Evolutionary conservation across 2,329 filamentous ascomycete species (phyloP).

Genomic region (Hypoxylon sp.): DNA sequence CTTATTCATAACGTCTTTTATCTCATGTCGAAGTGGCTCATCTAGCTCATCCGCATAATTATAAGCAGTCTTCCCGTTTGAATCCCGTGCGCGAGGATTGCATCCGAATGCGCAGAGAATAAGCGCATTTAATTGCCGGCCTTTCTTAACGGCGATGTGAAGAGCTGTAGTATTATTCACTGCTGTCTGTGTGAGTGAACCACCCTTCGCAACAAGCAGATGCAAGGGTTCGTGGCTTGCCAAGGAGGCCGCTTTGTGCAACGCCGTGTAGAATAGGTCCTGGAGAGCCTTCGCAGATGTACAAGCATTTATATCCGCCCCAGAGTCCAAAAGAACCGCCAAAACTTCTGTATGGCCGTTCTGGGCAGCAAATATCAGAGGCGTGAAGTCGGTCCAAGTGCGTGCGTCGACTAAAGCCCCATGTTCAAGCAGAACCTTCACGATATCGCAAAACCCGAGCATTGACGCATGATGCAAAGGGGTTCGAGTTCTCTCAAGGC

Average conservation of each 20-base stretch:
- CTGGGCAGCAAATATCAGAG: conserved; percentile 7
- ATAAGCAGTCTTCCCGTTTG: conserved; percentile 4
- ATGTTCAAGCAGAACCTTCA: conserved; percentile 8
- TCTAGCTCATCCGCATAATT: conserved; percentile 1
- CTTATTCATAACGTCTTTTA: not conserved
- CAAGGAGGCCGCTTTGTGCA: conserved; percentile 5
- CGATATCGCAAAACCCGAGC: conserved; percentile 6
- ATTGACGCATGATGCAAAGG: conserved; percentile 11
- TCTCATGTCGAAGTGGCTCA: conserved; percentile 1
- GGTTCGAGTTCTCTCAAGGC: not conserved
- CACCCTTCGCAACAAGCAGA: conserved; percentile 10
- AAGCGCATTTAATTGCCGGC: not conserved
- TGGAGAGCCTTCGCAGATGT: not conserved
- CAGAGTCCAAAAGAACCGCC: not conserved
- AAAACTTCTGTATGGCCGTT: not conserved
- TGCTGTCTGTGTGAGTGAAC: not conserved
- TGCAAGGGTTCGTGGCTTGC: not conserved
- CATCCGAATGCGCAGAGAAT: conserved; percentile 9
- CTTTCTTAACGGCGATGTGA: conserved; percentile 4
- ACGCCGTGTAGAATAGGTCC: not conserved
- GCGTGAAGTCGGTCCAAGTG: not conserved
- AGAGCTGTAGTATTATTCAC: not conserved
- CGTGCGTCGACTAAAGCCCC: conserved; percentile 9
- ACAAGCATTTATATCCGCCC: conserved; percentile 7
- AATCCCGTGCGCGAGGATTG: conserved; percentile 1